Conservation (phyloP, 495 filamentous ascomycete genomes). For the Penicillium daleae region DNA sequence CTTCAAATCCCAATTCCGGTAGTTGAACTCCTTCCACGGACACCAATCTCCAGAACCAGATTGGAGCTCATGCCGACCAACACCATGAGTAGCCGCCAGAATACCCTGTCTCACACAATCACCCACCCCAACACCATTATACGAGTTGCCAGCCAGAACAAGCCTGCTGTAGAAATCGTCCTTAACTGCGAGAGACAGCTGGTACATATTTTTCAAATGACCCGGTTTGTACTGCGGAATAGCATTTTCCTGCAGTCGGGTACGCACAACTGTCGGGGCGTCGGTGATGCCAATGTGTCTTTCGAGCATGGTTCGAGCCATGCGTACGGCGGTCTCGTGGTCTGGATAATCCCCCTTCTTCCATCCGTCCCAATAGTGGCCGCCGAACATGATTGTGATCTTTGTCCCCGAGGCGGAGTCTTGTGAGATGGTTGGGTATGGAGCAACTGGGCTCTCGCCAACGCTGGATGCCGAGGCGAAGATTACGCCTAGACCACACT, state of each 20-base stretch:
- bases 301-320: conserved; percentile 68
- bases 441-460: conserved; percentile 5
- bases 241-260: conserved; percentile 71
- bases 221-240: conserved; percentile 89
- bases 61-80: conserved; percentile 37
- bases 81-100: conserved; percentile 39
- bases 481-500: conserved; percentile 84
- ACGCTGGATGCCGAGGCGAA: conserved; percentile 75
- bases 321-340: conserved; percentile 61
- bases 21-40: conserved; percentile 27
- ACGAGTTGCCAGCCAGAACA: conserved; percentile 79
- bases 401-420: conserved; percentile 72
- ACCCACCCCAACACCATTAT: conserved; percentile 64
- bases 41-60: conserved; percentile 15
- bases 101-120: conserved; percentile 61
- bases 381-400: conserved; percentile 92
- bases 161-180: conserved; percentile 64
- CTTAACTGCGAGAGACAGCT: conserved; percentile 50
- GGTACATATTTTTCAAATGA: conserved; percentile 65
- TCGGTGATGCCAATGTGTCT: conserved; percentile 74
- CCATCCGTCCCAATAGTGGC: conserved; percentile 84
- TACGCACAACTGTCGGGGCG: conserved; percentile 57
- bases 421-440: conserved; percentile 38
- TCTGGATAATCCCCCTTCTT: conserved; percentile 55
- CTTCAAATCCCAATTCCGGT: conserved; percentile 33